Percentiles rank a stretch among this genome's conserved stretches.
These are phyloP conservation scores for Russula olivacea DNA, from an alignment of 768 basidiomycete species.

Conservation along the genomic window DNA sequence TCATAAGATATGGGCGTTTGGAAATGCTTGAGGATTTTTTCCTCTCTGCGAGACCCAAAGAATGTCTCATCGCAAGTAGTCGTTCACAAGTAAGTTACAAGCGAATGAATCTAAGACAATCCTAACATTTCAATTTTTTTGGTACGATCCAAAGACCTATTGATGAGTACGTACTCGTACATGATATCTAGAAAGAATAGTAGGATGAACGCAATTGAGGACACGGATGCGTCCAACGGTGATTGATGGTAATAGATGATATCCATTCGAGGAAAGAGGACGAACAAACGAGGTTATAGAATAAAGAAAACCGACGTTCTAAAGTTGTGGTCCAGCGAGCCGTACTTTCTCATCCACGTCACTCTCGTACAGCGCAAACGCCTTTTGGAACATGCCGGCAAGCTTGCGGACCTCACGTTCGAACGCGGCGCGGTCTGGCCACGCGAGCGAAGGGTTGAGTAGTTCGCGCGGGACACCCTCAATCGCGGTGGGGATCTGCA, in stretches of 20 bases:
- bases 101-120: too few relatives aligned
- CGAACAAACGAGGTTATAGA: not conserved
- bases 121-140: not conserved
- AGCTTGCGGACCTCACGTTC: constrained; percentile 83
- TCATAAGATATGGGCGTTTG: not conserved
- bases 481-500: constrained; percentile 75
- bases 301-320: constrained; percentile 8
- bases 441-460: constrained; percentile 82
- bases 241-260: not conserved
- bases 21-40: not conserved
- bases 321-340: constrained; percentile 63
- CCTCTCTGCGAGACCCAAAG: too few relatives aligned
- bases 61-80: too few relatives aligned
- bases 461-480: constrained; percentile 88
- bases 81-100: too few relatives aligned
- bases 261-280: not conserved
- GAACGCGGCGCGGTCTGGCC: constrained; percentile 87
- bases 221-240: not conserved
- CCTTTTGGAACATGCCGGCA: constrained; percentile 89
- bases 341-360: constrained; percentile 79
- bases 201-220: not conserved
- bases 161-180: constrained; percentile 6
- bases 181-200: not conserved
- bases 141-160: not conserved
- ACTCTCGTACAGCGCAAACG: constrained; percentile 86